Base-by-base conservation (phyloP, 2,329 filamentous ascomycete species). In the Colletotrichum orchidophilum region DNA sequence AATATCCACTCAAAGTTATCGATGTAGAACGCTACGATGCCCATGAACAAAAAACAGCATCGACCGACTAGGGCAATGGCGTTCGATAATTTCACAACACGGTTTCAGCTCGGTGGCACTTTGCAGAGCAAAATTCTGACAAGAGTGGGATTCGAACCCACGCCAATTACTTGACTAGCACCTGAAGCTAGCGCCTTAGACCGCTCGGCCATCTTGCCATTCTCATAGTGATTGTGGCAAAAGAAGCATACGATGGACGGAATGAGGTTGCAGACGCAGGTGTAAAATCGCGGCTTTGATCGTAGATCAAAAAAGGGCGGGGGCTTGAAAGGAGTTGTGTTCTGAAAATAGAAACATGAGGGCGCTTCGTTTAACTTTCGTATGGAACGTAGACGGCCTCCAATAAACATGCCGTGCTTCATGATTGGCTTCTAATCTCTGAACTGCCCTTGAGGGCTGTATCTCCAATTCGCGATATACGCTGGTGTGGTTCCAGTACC, bases 381-480 rank as follows among this genome's bases (percentile, higher is more conserved):
- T 12, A 11, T 35, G 9, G 33, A 35, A 15, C 18, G 21, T 18
- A n/a, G n/a, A 18, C 21, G 18, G 18, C 27, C 18, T 46, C 35
- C 42, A 50, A 24, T 8, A 6, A 12, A 50, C 27, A 13, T 5
- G 26, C 9, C 12, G 18, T 27, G 39, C 4, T 13, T 8, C 13
- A 21, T 31, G n/a, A 3, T n/a, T n/a, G n/a, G n/a, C 11, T 27
- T 12, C 73, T 55, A 81, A 64, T 81, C 76, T 66, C 78, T 78
- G 69, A 77, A 81, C 75, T 81, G 80, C 3, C 77, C 81, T 59
- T 81, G 75, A 18, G 81, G 81, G 1, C 72, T 76, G 72, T 87
- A 88, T 67, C 77, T 80, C 86, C 87, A 88, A 24, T 83, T 78
- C 6, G 79, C 82, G 59, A 88, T 77, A 75, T 86, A 88, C 3